Conservation (phyloP, 192 early-diverging fungal genomes). For the Coemansia furcata region DNA sequence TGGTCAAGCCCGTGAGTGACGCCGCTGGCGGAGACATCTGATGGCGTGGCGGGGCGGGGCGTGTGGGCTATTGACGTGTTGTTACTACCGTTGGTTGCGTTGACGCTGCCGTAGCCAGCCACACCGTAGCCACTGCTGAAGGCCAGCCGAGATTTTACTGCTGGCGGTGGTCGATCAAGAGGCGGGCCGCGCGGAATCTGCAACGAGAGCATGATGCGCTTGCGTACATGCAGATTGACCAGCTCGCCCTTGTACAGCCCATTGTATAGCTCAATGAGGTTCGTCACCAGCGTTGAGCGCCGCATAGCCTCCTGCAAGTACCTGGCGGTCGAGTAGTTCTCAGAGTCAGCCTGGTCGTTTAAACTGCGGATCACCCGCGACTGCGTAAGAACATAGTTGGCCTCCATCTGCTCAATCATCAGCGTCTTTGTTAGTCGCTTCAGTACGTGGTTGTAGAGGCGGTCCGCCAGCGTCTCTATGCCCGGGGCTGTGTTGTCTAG, state of each 20-base stretch:
- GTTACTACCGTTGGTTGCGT: constrained; percentile 13
- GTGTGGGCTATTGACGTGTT: constrained; percentile 28
- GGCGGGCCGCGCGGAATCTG: constrained; percentile 47
- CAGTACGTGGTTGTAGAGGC: constrained; percentile 46
- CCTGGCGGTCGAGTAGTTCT: constrained; percentile 12
- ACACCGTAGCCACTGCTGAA: constrained; percentile 10
- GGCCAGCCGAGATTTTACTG: constrained; percentile 7
- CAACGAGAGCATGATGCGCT: constrained; percentile 49
- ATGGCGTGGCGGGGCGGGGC: constrained; percentile 34
- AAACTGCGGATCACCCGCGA: constrained; percentile 44
- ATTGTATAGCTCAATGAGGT: constrained; percentile 45
- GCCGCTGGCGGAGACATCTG: constrained; percentile 4
- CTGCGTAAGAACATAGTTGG: constrained; percentile 47
- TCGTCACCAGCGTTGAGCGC: constrained; percentile 24
- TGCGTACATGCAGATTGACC: constrained; percentile 43
- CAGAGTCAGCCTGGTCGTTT: constrained; percentile 39
- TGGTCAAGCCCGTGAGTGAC: background rate
- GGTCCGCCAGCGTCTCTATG: constrained; percentile 40
- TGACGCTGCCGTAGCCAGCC: constrained; percentile 7
- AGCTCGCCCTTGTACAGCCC: constrained; percentile 40
- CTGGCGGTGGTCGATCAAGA: constrained; percentile 37
- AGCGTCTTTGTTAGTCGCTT: constrained; percentile 47
- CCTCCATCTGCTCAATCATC: constrained; percentile 49
- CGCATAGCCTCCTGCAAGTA: constrained; percentile 33
- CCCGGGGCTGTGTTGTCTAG: constrained; percentile 46